These are phyloP conservation scores for Umbelopsis isabellina DNA, from an alignment of 192 early-diverging fungal genomes.

Conservation along the genomic window DNA sequence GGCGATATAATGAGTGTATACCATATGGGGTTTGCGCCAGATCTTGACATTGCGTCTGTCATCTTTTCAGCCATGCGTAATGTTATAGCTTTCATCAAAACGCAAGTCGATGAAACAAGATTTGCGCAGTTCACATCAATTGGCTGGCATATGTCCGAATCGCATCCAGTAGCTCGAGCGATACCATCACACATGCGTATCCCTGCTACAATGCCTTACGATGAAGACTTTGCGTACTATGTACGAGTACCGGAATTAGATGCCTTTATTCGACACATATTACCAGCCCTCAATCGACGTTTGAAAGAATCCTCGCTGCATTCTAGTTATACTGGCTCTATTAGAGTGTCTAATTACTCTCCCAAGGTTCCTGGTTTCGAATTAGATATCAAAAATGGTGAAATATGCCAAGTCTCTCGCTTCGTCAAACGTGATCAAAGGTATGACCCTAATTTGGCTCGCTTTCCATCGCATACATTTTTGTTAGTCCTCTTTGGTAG, in stretches of 20 bases:
- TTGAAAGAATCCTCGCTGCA: neutral
- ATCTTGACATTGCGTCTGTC: neutral
- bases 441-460: neutral
- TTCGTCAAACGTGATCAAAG: neutral
- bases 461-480: neutral
- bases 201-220: neutral
- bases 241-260: neutral
- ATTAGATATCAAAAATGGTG: neutral
- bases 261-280: neutral
- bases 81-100: neutral
- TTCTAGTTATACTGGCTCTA: neutral
- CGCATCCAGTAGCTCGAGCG: neutral
- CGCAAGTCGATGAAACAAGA: neutral
- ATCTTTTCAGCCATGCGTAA: conserved; percentile 11
- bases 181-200: neutral
- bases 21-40: neutral
- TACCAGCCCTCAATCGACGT: neutral
- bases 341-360: neutral
- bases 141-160: neutral
- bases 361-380: neutral
- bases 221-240: conserved; percentile 7
- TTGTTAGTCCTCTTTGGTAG: neutral
- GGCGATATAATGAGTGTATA: neutral
- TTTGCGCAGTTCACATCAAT: neutral
- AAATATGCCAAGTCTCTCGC: neutral